phyloP scores from a whole-genome alignment of 129 eudicot genomes.

The Escallonia rubra region DNA sequence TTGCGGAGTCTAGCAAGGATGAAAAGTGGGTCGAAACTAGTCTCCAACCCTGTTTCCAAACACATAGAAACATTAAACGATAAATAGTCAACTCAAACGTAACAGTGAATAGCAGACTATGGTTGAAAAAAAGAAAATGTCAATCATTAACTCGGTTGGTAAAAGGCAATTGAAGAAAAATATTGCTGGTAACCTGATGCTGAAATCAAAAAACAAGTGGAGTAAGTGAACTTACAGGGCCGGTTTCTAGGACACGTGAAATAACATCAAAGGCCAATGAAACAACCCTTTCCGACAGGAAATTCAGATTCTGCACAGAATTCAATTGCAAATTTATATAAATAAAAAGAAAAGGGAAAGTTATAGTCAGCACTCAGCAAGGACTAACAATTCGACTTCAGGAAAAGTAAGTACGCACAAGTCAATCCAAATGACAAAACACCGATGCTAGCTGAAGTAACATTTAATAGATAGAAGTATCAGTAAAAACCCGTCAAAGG shows the following conservation, averaged over 20 bases:
- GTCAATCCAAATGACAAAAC: neutral
- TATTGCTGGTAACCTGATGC: neutral
- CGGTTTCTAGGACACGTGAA: constrained; percentile 78
- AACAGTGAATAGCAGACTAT: neutral
- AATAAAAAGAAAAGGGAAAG: neutral
- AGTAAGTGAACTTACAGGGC: constrained; percentile 51
- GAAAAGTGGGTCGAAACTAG: constrained; percentile 81
- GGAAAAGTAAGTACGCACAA: constrained; percentile 1
- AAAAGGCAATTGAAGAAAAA: constrained; percentile 1
- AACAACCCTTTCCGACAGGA: constrained; percentile 50
- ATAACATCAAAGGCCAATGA: constrained; percentile 73
- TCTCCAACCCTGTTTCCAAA: constrained; percentile 68
- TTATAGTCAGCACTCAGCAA: neutral
- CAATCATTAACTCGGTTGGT: neutral
- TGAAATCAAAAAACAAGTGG: constrained; percentile 1
- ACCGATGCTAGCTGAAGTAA: neutral
- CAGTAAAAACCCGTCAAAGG: neutral
- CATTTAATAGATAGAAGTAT: neutral
- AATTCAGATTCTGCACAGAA: constrained; percentile 59
- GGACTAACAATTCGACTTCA: constrained; percentile 8
- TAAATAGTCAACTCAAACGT: neutral
- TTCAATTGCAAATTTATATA: constrained; percentile 11
- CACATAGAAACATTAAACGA: neutral
- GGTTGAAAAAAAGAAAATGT: neutral
- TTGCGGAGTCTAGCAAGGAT: constrained; percentile 57